These are phyloP conservation scores for Erysimum cheiri DNA, from an alignment of 441 rosid species.

Conservation along the genomic window DNA sequence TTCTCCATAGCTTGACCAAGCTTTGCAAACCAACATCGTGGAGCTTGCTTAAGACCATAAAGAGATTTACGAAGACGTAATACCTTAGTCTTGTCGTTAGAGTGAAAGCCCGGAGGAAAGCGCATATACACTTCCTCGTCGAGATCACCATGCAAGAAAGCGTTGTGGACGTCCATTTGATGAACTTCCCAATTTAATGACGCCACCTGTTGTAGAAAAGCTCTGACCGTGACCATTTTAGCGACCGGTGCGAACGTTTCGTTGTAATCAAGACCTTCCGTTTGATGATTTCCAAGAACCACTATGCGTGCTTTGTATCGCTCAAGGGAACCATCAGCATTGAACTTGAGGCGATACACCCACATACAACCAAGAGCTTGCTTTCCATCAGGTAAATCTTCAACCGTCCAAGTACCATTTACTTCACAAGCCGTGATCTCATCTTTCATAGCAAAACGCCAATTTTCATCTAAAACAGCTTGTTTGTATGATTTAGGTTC, in stretches of 20 bases:
- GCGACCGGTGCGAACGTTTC: not conserved
- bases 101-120: not conserved
- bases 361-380: not conserved
- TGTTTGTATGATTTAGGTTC: not conserved
- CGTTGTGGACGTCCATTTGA: not conserved
- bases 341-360: not conserved
- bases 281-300: not conserved
- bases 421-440: not conserved
- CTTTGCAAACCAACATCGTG: not conserved
- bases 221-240: not conserved
- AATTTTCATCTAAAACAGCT: not conserved
- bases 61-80: not conserved
- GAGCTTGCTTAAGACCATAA: not conserved
- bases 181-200: not conserved
- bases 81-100: too few relatives aligned
- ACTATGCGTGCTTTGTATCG: not conserved
- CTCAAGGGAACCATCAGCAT: not conserved
- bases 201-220: not conserved
- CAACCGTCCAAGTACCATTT: not conserved
- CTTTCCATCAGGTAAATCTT: not conserved
- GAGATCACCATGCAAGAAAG: not conserved
- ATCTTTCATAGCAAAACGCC: not conserved
- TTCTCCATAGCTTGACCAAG: rapidly evolving
- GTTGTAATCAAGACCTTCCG: not conserved
- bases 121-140: not conserved